Base-by-base conservation (phyloP, 495 filamentous ascomycete species). In the Aspergillus taichungensis region DNA sequence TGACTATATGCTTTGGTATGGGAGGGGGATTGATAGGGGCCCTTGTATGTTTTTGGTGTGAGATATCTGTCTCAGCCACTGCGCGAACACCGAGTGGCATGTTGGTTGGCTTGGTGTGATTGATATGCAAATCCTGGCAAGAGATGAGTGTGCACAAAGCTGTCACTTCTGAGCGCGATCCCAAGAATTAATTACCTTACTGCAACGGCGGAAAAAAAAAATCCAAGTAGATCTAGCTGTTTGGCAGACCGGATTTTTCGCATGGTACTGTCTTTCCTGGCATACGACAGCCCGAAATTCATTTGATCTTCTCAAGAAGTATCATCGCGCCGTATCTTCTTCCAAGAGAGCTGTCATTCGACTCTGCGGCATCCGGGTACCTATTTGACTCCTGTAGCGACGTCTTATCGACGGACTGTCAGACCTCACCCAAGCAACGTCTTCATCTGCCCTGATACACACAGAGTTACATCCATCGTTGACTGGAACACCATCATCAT, bases 1-100 rank as follows among this genome's bases (percentile, higher is more conserved):
- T 3, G 52, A 47, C 33, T 49, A 51, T 13, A 46, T 43, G 35
- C 53, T 54, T 35, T 61, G 56, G 58, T 52, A 52, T 55, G 50
- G 53, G n/a, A 45, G 46, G 14, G 35, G 51, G 4, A 12, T 54
- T 5, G 24, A 57, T 44, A 49, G 59, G 29, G 61, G 61, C 30
- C 61, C 59, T 36, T 62, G 59, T 62, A 45, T 39, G 43, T 7
- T 37, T n/a, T n/a, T n/a, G n/a, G n/a, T n/a, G n/a, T n/a, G n/a
- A n/a, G n/a, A n/a, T n/a, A n/a, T n/a, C n/a, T n/a, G n/a, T n/a
- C n/a, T n/a, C n/a, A n/a, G n/a, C n/a, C n/a, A n/a, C n/a, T n/a
- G n/a, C n/a, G n/a, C n/a, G n/a, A n/a, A n/a, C n/a, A n/a, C n/a
- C n/a, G n/a, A n/a, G n/a, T n/a, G n/a, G n/a, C n/a, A n/a, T n/a